These are phyloP conservation scores for Metschnikowia reukaufii DNA, from an alignment of 805 yeast genomes.

Conservation along the genomic window DNA sequence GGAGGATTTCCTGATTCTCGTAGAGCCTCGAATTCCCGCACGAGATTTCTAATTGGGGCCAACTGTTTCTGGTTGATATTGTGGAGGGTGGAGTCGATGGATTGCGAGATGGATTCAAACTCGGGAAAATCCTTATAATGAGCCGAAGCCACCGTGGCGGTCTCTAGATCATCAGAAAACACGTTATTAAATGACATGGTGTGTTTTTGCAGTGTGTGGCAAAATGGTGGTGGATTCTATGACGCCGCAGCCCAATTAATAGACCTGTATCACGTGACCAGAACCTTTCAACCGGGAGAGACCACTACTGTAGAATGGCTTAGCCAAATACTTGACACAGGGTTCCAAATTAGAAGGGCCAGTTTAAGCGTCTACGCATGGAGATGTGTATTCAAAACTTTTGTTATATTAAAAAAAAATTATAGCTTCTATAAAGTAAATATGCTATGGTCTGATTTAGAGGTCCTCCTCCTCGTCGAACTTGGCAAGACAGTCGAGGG, in stretches of 20 bases:
- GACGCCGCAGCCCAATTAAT: not conserved
- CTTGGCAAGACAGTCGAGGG: conserved; percentile 65
- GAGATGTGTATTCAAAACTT: too few species aligned
- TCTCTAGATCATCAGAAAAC: conserved; percentile 30
- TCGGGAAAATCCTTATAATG: conserved; percentile 42
- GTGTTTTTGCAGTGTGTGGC: too few species aligned
- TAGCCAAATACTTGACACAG: too few species aligned
- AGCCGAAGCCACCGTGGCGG: conserved; percentile 12
- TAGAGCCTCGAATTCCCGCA: conserved; percentile 24
- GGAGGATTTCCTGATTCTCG: conserved; percentile 1
- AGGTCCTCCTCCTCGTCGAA: conserved; percentile 24
- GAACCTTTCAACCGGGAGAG: too few species aligned
- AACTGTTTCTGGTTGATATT: conserved; percentile 30
- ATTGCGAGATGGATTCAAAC: conserved; percentile 32
- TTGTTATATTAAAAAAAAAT: too few species aligned
- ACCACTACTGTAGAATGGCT: too few species aligned
- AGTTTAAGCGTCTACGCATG: too few species aligned
- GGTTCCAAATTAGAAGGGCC: too few species aligned
- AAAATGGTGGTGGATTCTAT: too few species aligned
- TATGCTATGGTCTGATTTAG: conserved; percentile 9
- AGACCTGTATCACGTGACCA: not conserved
- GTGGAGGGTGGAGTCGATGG: conserved; percentile 33
- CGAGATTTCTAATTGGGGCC: conserved; percentile 22
- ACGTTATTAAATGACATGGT: conserved; percentile 31
- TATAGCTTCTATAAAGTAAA: not conserved